A percentile compares a stretch with the other conserved stretches of the same genome.
Conservation (phyloP, 805 yeast species). For the Metschnikowia continentalis region DNA sequence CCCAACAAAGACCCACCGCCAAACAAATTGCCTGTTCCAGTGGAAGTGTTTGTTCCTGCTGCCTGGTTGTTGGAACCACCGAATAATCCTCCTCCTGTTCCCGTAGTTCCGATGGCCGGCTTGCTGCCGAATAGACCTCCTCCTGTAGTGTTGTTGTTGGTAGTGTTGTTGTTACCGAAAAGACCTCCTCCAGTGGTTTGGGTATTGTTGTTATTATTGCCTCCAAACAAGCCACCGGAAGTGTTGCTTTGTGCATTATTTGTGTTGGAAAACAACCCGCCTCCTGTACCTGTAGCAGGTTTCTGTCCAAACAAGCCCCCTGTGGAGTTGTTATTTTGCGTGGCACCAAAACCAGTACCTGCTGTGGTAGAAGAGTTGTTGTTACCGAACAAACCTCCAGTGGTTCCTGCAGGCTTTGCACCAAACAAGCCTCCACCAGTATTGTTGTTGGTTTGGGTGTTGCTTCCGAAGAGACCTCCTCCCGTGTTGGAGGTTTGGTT, state of each 20-base stretch:
- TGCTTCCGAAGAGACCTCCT: constrained; percentile 14
- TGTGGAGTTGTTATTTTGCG: constrained; percentile 19
- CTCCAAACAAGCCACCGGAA: constrained; percentile 41
- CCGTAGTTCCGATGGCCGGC: constrained; percentile 9
- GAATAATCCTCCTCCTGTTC: constrained; percentile 18
- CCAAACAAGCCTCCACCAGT: constrained; percentile 32
- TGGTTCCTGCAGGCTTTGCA: constrained; percentile 14
- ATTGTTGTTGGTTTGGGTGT: constrained; percentile 16
- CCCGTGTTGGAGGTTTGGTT: constrained; percentile 4
- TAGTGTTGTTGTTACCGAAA: constrained; percentile 28
- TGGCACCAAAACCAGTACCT: constrained; percentile 13
- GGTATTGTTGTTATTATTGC: constrained; percentile 11
- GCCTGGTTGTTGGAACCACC: constrained; percentile 16
- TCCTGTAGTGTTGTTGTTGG: constrained; percentile 16
- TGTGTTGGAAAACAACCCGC: constrained; percentile 18
- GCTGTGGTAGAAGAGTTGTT: constrained; percentile 9
- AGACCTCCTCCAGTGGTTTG: constrained; percentile 15
- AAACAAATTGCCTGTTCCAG: constrained; percentile 14
- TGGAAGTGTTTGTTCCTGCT: constrained; percentile 12
- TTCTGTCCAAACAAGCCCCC: constrained; percentile 32
- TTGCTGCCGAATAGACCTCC: constrained; percentile 18
- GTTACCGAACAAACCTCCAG: constrained; percentile 16
- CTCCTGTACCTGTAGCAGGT: constrained; percentile 19
- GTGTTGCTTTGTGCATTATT: constrained; percentile 7
- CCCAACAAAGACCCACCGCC: constrained; percentile 27